Evolutionary conservation across 441 rosid genomes (phyloP).

Genomic region (Breynia disticha): DNA sequence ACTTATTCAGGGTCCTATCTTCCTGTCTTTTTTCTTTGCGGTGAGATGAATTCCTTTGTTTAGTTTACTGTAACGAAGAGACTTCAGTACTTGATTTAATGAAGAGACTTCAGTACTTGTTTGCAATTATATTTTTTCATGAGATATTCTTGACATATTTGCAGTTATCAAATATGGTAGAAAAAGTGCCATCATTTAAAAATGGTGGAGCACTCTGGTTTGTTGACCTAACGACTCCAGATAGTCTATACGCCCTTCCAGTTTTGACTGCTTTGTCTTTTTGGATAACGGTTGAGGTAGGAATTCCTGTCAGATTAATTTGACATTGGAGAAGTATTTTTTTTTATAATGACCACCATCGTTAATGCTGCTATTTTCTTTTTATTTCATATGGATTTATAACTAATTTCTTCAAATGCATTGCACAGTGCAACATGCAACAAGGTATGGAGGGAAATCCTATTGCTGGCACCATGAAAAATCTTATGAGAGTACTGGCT

Average conservation of each 20-base stretch:
- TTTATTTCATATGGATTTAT: conserved; percentile 1
- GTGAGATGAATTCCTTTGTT: conserved; percentile 35
- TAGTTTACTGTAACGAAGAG: neutral
- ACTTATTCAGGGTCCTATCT: conserved; percentile 65
- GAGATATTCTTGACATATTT: neutral
- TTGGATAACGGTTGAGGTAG: conserved; percentile 80
- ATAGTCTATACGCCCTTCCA: conserved; percentile 58
- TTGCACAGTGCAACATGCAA: conserved; percentile 56
- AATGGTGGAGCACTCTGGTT: conserved; percentile 84
- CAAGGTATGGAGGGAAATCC: conserved; percentile 86
- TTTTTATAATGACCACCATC: neutral
- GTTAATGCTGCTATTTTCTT: neutral
- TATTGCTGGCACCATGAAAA: conserved; percentile 40
- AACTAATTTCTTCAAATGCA: conserved; percentile 3
- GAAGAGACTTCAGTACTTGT: neutral
- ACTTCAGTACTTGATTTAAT: neutral
- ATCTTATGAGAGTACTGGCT: conserved; percentile 45
- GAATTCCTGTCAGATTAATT: neutral
- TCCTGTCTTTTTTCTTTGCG: conserved; percentile 61
- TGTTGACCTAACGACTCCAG: conserved; percentile 64
- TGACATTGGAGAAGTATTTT: neutral
- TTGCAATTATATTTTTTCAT: too few species aligned
- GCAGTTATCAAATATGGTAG: conserved; percentile 81
- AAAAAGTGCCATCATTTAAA: conserved; percentile 90
- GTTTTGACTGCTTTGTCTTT: conserved; percentile 55